Percentiles rank a stretch among this genome's conserved stretches.
phyloP scores from a whole-genome alignment of 805 yeast species.

The Monosporozyma aerobia region DNA sequence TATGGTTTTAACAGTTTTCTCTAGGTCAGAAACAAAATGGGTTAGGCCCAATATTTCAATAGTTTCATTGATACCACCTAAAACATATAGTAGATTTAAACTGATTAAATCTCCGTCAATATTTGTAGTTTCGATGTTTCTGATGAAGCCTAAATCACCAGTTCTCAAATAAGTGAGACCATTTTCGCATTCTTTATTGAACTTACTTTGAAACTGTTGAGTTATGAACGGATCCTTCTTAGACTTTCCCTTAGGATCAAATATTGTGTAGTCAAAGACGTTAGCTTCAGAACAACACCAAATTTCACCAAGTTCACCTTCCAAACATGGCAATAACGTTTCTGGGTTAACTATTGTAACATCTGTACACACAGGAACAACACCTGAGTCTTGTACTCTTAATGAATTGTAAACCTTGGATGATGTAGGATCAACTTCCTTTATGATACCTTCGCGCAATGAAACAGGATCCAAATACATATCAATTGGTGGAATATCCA shows the following conservation, averaged over 20 bases:
- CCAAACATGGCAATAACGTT: slow-evolving; percentile 63
- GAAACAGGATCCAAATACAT: slow-evolving; percentile 81
- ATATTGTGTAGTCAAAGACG: slow-evolving; percentile 49
- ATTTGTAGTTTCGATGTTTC: slow-evolving; percentile 48
- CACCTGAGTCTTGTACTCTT: slow-evolving; percentile 86
- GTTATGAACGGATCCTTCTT: slow-evolving; percentile 43
- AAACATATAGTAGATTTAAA: slow-evolving; percentile 71
- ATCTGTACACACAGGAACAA: slow-evolving; percentile 91
- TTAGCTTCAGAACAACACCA: slow-evolving; percentile 93
- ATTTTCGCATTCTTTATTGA: slow-evolving; percentile 52
- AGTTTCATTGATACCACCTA: slow-evolving; percentile 79
- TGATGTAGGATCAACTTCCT: slow-evolving; percentile 55
- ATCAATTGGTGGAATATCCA: slow-evolving; percentile 82
- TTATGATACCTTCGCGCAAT: slow-evolving; percentile 79
- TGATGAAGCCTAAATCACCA: slow-evolving; percentile 90
- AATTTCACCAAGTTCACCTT: slow-evolving; percentile 93
- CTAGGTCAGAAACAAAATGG: slow-evolving; percentile 84
- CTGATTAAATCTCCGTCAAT: slow-evolving; percentile 32
- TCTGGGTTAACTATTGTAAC: slow-evolving; percentile 94
- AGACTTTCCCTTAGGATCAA: slow-evolving; percentile 30
- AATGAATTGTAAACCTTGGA: slow-evolving; percentile 35
- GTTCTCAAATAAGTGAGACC: slow-evolving; percentile 68
- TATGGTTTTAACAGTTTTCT: slow-evolving; percentile 48
- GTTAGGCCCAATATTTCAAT: slow-evolving; percentile 87
- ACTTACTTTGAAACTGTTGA: slow-evolving; percentile 53